Conservation (phyloP, 2,329 filamentous ascomycete species). For the Ustilaginoidea virens region DNA sequence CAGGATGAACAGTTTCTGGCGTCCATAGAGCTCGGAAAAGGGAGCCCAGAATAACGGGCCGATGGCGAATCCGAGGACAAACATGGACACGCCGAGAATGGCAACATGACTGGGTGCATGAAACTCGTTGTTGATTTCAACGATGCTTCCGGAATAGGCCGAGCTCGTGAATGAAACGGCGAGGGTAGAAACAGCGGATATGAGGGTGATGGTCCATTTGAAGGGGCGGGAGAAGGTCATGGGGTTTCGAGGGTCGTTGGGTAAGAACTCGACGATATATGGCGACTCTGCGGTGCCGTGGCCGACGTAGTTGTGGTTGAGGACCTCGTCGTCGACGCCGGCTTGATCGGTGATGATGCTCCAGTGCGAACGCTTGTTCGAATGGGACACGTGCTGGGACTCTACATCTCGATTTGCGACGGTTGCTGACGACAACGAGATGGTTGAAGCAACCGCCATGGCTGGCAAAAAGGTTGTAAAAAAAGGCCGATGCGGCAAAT, state of each 20-base stretch:
- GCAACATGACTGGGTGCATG: constrained; percentile 32
- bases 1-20: constrained; percentile 41
- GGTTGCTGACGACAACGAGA: constrained; percentile 7
- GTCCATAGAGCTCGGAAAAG: constrained; percentile 46
- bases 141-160: constrained; percentile 45
- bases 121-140: constrained; percentile 39
- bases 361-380: constrained; percentile 27
- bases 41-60: constrained; percentile 53
- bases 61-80: constrained; percentile 46
- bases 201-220: constrained; percentile 51
- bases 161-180: constrained; percentile 56
- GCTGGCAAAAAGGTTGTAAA: no score
- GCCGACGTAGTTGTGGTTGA: constrained; percentile 40
- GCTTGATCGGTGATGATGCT: constrained; percentile 40
- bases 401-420: constrained; percentile 26
- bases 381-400: constrained; percentile 15
- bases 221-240: constrained; percentile 37
- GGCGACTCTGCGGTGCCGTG: constrained; percentile 51
- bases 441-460: constrained; percentile 5
- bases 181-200: constrained; percentile 51
- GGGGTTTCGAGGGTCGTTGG: constrained; percentile 51
- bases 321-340: constrained; percentile 39
- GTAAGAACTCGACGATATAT: constrained; percentile 52
- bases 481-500: no score
- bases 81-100: constrained; percentile 48